These are phyloP conservation scores for Cymbopogon citratus DNA, from an alignment of 176 grass and related monocot species.

Conservation along the genomic window DNA sequence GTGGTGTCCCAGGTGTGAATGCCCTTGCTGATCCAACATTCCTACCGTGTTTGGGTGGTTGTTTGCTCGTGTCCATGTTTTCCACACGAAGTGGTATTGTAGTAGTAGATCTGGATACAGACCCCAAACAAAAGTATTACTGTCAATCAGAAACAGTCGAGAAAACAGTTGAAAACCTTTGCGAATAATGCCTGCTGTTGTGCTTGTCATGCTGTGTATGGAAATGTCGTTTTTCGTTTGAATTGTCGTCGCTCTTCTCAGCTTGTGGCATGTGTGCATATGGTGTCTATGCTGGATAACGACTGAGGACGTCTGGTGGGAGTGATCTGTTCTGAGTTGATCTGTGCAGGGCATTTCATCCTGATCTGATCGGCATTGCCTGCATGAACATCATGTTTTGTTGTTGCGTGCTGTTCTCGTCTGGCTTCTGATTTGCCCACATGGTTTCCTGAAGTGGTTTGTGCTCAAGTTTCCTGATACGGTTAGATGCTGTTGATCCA, in stretches of 20 bases:
- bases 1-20: conserved; percentile 34
- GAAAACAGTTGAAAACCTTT: conserved; percentile 17
- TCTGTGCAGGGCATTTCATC: not conserved
- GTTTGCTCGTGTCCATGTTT: not conserved
- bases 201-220: not conserved
- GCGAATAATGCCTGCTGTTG: not conserved
- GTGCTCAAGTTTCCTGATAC: not conserved
- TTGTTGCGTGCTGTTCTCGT: not conserved
- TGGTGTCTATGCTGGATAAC: not conserved
- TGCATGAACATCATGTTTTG: not conserved
- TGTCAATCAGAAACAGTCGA: not conserved
- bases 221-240: not conserved
- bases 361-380: not conserved
- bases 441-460: not conserved
- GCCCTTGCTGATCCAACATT: not conserved
- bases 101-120: not conserved
- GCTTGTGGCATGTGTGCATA: conserved; percentile 15
- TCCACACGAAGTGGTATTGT: conserved; percentile 4
- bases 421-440: not conserved
- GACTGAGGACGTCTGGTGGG: not conserved
- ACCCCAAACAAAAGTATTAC: conserved; percentile 21
- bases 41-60: conserved; percentile 25
- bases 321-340: not conserved
- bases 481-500: not conserved
- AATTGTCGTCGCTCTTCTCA: not conserved